Percentiles rank a stretch among this genome's conserved stretches.
Evolutionary conservation across 2,329 filamentous ascomycete genomes (phyloP).

Genomic region (Fusarium proliferatum): DNA sequence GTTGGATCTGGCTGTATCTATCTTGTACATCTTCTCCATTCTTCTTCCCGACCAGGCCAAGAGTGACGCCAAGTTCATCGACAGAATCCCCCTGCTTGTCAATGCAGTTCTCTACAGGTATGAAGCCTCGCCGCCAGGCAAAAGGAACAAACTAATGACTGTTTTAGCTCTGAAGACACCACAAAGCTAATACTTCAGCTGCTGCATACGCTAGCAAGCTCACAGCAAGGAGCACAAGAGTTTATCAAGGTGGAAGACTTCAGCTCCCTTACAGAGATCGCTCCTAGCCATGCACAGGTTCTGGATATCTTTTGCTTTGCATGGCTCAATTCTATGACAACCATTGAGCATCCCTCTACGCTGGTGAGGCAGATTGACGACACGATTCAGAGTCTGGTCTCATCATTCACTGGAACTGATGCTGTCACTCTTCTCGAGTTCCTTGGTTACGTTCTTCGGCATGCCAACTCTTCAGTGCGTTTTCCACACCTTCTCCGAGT

Average conservation of each 20-base stretch:
- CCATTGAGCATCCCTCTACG: constrained; percentile 44
- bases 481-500: neutral
- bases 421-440: constrained; percentile 69
- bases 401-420: constrained; percentile 69
- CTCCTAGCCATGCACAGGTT: constrained; percentile 63
- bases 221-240: constrained; percentile 60
- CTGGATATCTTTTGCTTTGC: constrained; percentile 67
- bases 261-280: constrained; percentile 66
- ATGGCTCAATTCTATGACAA: constrained; percentile 63
- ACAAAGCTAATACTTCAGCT: constrained; percentile 66
- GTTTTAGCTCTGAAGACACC: constrained; percentile 62
- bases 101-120: constrained; percentile 66
- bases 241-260: constrained; percentile 64
- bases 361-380: constrained; percentile 57
- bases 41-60: constrained; percentile 63
- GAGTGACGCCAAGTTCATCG: constrained; percentile 60
- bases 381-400: constrained; percentile 60
- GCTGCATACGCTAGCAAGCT: constrained; percentile 66
- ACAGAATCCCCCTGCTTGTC: constrained; percentile 65
- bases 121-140: constrained; percentile 6
- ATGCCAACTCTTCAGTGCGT: constrained; percentile 61
- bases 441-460: constrained; percentile 63
- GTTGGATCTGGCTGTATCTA: constrained; percentile 70
- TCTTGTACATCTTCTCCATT: constrained; percentile 70
- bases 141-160: neutral